phyloP scores from a whole-genome alignment of 2,329 filamentous ascomycete species.

The Fusarium sp. region DNA sequence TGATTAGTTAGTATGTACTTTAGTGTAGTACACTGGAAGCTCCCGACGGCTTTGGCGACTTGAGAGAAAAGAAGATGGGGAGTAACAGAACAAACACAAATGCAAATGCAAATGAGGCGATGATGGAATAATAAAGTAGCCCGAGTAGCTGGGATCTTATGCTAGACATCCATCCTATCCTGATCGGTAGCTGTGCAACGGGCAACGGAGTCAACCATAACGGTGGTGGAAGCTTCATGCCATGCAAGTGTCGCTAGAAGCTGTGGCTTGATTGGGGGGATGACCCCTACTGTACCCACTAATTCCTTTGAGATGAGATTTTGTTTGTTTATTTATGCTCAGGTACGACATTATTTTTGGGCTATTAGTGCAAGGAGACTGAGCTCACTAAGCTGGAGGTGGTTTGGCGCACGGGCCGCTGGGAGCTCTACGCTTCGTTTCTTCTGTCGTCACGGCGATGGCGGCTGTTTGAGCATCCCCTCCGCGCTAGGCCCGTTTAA shows the following conservation, averaged over 20 bases:
- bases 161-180: constrained; percentile 25
- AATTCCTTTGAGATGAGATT: constrained; percentile 42
- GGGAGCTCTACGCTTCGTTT: constrained; percentile 23
- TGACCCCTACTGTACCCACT: constrained; percentile 25
- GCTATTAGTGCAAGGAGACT: constrained; percentile 40
- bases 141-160: constrained; percentile 29
- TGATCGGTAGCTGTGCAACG: constrained; percentile 46
- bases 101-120: constrained; percentile 23
- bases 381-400: constrained; percentile 31
- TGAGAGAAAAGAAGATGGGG: constrained; percentile 6
- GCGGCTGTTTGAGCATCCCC: constrained; percentile 28
- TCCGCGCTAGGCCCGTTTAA: constrained; percentile 6
- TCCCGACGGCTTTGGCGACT: constrained; percentile 5
- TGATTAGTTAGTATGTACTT: constrained; percentile 1
- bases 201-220: constrained; percentile 44
- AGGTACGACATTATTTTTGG: constrained; percentile 44
- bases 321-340: constrained; percentile 54
- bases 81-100: constrained; percentile 22
- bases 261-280: constrained; percentile 39
- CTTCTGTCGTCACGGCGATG: constrained; percentile 52
- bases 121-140: constrained; percentile 41
- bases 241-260: constrained; percentile 21
- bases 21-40: constrained; percentile 2
- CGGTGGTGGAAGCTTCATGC: constrained; percentile 38
- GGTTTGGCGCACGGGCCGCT: constrained; percentile 44